Evolutionary conservation across 2,329 filamentous ascomycete genomes (phyloP).

Genomic region (Westerdykella sp.): DNA sequence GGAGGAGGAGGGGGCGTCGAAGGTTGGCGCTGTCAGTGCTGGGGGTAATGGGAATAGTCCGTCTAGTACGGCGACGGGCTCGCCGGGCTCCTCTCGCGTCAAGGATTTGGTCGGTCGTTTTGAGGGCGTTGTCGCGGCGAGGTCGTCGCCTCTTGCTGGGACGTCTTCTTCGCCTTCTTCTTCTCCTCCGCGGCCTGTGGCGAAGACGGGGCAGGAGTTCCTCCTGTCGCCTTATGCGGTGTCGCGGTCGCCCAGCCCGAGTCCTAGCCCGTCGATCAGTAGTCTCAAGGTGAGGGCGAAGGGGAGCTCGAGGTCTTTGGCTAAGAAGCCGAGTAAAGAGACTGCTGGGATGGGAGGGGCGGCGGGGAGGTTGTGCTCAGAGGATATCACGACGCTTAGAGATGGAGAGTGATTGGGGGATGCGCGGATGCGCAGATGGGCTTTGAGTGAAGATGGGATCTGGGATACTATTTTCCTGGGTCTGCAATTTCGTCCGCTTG

Average conservation of each 20-base stretch:
- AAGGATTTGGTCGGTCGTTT: conserved; percentile 27
- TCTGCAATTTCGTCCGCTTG: no score
- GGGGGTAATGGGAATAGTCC: neutral
- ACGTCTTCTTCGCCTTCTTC: conserved; percentile 9
- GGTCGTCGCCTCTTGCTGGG: conserved; percentile 6
- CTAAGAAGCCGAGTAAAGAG: neutral
- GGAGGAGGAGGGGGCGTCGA: conserved; percentile 7
- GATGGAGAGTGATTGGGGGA: no score
- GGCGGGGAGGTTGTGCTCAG: no score
- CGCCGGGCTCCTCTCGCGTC: conserved; percentile 8
- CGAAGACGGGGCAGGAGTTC: no score
- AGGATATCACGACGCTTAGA: no score
- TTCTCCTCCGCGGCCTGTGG: no score
- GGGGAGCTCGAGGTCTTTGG: conserved; percentile 11
- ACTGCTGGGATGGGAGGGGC: no score
- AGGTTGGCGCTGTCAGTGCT: no score
- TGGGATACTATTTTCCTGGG: no score
- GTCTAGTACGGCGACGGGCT: neutral
- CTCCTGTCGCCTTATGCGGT: no score
- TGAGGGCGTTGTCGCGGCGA: conserved; percentile 17
- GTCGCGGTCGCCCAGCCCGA: conserved; percentile 10
- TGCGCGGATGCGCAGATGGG: no score
- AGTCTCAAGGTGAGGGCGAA: conserved; percentile 20
- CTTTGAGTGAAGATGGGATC: no score
- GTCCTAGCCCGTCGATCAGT: conserved; percentile 6